Evolutionary conservation across 768 basidiomycete genomes (phyloP).

Genomic region (Rhodotorula babjevae): DNA sequence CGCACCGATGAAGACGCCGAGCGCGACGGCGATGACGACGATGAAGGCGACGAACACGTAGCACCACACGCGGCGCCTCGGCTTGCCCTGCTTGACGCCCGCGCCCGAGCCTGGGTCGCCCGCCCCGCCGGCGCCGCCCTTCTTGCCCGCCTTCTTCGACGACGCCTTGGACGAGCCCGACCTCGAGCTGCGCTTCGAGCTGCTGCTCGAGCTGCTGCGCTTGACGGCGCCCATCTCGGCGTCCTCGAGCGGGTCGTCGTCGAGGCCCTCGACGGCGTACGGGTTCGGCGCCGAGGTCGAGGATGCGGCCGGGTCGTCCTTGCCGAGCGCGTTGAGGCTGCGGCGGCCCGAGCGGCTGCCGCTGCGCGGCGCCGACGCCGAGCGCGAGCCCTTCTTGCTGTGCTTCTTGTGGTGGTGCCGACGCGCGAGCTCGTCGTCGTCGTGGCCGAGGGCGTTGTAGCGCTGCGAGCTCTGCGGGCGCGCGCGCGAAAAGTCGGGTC

Average conservation of each 20-base stretch:
- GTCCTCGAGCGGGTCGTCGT: not conserved
- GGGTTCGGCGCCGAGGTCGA: no score
- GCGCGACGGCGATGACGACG: not conserved
- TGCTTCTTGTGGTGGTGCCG: constrained; percentile 2
- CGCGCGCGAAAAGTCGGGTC: not conserved
- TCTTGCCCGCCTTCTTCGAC: no score
- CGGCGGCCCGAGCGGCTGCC: no score
- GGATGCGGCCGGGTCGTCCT: not conserved
- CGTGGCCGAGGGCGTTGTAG: not conserved
- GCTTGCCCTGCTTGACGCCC: no score
- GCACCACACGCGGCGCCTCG: not conserved
- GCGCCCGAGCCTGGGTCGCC: no score
- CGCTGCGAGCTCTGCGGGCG: not conserved
- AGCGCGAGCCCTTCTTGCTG: not conserved
- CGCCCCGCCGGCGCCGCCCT: no score
- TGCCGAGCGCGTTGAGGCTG: not conserved
- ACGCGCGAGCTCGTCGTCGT: not conserved
- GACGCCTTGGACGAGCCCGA: no score
- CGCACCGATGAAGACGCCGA: constrained; percentile 1
- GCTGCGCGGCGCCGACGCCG: no score
- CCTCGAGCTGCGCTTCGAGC: no score
- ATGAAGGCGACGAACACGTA: not conserved
- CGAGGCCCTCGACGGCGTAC: not conserved
- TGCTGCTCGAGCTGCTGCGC: not conserved
- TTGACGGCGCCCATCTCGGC: not conserved